Conservation (phyloP, 106 monocot species). For the Xerophyta viscosa region DNA sequence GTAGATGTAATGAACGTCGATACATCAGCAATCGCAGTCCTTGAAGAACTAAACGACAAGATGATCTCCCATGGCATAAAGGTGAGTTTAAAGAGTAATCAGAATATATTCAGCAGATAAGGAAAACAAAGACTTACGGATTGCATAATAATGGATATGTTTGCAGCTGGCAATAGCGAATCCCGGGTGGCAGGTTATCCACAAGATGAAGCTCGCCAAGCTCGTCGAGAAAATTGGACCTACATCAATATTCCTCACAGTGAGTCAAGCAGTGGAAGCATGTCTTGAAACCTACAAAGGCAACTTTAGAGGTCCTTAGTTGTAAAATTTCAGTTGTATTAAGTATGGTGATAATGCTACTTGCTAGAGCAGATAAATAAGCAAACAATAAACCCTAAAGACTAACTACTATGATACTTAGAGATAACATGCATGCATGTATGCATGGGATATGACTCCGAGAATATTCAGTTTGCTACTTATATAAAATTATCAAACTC, state of each 20-base stretch:
- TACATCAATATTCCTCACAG: slow-evolving; percentile 56
- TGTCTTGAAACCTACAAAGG: slow-evolving; percentile 31
- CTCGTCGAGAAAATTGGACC: slow-evolving; percentile 39
- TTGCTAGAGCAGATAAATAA: too few relatives aligned
- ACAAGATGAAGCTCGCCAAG: slow-evolving; percentile 70
- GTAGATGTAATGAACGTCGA: slow-evolving; percentile 86
- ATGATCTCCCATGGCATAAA: slow-evolving; percentile 41
- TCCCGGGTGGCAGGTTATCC: slow-evolving; percentile 63
- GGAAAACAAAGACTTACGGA: too few relatives aligned
- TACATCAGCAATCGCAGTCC: slow-evolving; percentile 48
- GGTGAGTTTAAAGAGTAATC: slow-evolving; percentile 21
- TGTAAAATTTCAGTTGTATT: too few relatives aligned
- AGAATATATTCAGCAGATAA: not conserved
- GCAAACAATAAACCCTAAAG: too few relatives aligned
- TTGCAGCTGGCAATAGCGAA: slow-evolving; percentile 58
- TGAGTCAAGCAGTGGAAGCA: slow-evolving; percentile 71
- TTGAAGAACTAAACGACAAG: slow-evolving; percentile 61
- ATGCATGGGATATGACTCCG: too few relatives aligned
- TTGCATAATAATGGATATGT: too few relatives aligned
- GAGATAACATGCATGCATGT: too few relatives aligned
- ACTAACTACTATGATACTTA: too few relatives aligned
- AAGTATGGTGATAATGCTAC: too few relatives aligned
- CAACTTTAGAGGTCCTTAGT: too few relatives aligned
- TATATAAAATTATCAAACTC: too few relatives aligned
- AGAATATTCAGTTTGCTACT: too few relatives aligned